Evolutionary conservation across 169 alveolate species (phyloP), one percentile per base, ranked within the genome.

Genomic region (Eimeria sp.): DNA sequence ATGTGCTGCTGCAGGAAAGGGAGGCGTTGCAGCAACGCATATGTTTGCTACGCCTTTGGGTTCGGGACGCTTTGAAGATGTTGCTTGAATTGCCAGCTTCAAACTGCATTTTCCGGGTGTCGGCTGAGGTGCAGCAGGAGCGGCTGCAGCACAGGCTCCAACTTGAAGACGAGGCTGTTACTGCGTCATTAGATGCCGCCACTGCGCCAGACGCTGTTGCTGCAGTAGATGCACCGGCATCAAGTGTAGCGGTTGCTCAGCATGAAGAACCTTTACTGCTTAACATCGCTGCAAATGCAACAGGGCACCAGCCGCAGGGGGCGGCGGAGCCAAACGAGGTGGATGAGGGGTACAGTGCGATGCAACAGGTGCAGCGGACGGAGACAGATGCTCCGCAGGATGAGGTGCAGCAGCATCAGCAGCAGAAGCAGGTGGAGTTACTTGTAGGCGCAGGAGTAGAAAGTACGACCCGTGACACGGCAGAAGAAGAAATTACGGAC

Each of bases 11-110:
- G 49, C 95, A 70, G 57, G 95, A 88, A 34, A 75, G 95, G 25
- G 95, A 88, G 86, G 95, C 83, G 83, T 88, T 93, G 86, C 96
- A 82, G 93, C 96, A 93, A 57, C 92, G 96, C 54, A n/a, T 93
- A 84, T 80, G 94, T 65, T 83, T 93, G 25, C 78, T 93, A 34
- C 92, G 96, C 27, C 93, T 93, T 76, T 93, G 96, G 96, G 86
- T 93, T 2, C 89, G 93, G 20, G 96, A 93, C 43, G 88, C 73
- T 43, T 45, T 80, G 51, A 93, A 87, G 63, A 45, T 93, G 73
- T 83, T 93, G 65, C 96, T 93, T 34, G 89, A 87, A 5, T 75
- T 82, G 80, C 96, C 96, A 10, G 86, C 76, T 20, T 58, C 88
- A 30, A 67, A 47, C 10, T 80, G 96, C 80, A 93, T 88, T 6